Base-by-base conservation (phyloP, 352 stramenopile species). In the Peronospora farinosa region DNA sequence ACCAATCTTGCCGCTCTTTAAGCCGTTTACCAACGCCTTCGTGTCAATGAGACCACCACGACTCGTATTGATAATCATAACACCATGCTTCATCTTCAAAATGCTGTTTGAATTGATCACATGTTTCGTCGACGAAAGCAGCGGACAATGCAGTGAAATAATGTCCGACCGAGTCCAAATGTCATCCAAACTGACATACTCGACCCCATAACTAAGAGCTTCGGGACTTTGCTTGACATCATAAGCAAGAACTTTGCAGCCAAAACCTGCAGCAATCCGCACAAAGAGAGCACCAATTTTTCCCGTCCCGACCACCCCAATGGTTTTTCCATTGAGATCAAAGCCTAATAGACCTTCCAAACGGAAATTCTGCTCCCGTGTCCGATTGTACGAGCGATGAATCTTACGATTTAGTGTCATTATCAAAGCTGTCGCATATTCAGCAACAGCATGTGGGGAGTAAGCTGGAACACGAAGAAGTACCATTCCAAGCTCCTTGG, bases 31-130 rank as follows among this genome's bases (percentile, higher is more conserved):
- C 0, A 97, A 60, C 5, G 84, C 78, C 9, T 70, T 72, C 12
- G 84, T 96, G 54, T 96, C 78, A 31, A 96, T 80, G 6, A 96
- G 59, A 12, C 79, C 85, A 42, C 89, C 88, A 47, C 86, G 85
- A 21, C 77, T 88, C 10, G 85, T 95, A 60, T 96, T 97, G 57
- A 97, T 95, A 9, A 97, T 57, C 55, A 93, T 81, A 3, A 96
- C 84, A 12, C 76, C 68, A 12, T 88, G 54, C 65, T 96, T 96
- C 65, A 97, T 90, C 65, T 90, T 80, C 9, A 63, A 56, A 39
- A 97, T 78, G 41, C 78, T 83, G 21, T 83, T 64, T 8, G 73
- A 62, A 53, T 94, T 91, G 50, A 97, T 83, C 13, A 80, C 79
- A 63, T 97, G 85, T 17, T 78, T 74, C 0, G 85, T 97, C 7